Percentiles rank a stretch among this genome's conserved stretches.
Conservation (phyloP, 768 basidiomycete genomes). For the Calocybe indica region DNA sequence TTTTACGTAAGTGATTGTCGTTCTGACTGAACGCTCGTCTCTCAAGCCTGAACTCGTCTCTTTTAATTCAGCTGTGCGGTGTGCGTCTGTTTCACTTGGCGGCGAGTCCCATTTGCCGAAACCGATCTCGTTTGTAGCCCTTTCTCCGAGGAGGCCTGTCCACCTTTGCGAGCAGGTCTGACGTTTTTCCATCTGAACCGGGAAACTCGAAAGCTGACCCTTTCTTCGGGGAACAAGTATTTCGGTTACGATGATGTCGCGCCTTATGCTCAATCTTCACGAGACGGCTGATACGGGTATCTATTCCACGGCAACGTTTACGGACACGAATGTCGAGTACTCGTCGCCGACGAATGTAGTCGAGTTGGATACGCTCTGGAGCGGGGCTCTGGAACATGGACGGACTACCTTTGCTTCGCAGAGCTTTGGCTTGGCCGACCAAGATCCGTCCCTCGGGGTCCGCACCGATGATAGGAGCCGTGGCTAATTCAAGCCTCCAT, state of each 20-base stretch:
- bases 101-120: neutral
- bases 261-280: conserved; percentile 51
- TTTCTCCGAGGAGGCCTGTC: conserved; percentile 41
- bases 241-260: conserved; percentile 47
- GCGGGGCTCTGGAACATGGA: conserved; percentile 4
- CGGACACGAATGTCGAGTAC: conserved; percentile 15
- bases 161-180: conserved; percentile 44
- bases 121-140: conserved; percentile 22
- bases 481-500: too few relatives aligned
- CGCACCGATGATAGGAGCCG: too few relatives aligned
- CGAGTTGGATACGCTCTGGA: conserved; percentile 23
- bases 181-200: neutral
- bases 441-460: too few relatives aligned
- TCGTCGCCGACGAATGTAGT: conserved; percentile 4
- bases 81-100: conserved; percentile 11
- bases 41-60: neutral
- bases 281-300: conserved; percentile 30
- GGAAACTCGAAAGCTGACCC: neutral
- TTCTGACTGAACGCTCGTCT: conserved; percentile 3
- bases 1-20: conserved; percentile 22
- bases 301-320: conserved; percentile 16
- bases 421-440: neutral
- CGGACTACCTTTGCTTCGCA: neutral
- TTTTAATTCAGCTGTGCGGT: conserved; percentile 15
- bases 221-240: conserved; percentile 22